phyloP scores from a whole-genome alignment of 2,329 filamentous ascomycete species.

The Xylaria polymorpha region DNA sequence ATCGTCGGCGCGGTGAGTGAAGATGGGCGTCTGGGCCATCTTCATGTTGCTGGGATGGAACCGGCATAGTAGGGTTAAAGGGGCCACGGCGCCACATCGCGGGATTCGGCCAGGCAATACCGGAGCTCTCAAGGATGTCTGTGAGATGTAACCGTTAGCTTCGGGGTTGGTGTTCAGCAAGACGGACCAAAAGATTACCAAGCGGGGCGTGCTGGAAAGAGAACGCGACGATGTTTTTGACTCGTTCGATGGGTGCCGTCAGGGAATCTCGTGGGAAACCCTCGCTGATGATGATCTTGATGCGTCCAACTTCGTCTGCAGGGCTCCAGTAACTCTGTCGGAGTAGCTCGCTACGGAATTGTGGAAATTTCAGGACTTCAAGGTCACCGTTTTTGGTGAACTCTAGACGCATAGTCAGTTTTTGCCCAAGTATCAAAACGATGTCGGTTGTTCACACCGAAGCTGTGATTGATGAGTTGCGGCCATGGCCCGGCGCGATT shows the following conservation, averaged over 20 bases:
- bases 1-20: constrained; percentile 67
- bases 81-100: constrained; percentile 71
- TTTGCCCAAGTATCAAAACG: neutral
- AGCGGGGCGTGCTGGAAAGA: constrained; percentile 87
- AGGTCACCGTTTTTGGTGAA: constrained; percentile 68
- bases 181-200: constrained; percentile 60
- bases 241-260: constrained; percentile 68
- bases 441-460: constrained; percentile 51
- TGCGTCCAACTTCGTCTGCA: constrained; percentile 76
- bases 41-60: constrained; percentile 57
- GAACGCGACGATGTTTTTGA: constrained; percentile 80
- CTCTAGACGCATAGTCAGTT: constrained; percentile 53
- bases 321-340: constrained; percentile 78
- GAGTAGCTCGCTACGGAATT: constrained; percentile 76
- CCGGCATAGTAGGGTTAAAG: constrained; percentile 55
- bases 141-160: constrained; percentile 38
- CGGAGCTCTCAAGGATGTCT: constrained; percentile 79
- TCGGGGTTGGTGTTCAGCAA: neutral
- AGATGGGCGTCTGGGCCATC: constrained; percentile 67
- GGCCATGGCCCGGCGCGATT: constrained; percentile 63
- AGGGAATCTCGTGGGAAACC: constrained; percentile 69
- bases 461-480: constrained; percentile 59
- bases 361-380: constrained; percentile 75
- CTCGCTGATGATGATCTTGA: constrained; percentile 81
- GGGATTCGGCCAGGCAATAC: constrained; percentile 83